Conservation (phyloP, 768 basidiomycete genomes). For the Plicaturopsis crispa region DNA sequence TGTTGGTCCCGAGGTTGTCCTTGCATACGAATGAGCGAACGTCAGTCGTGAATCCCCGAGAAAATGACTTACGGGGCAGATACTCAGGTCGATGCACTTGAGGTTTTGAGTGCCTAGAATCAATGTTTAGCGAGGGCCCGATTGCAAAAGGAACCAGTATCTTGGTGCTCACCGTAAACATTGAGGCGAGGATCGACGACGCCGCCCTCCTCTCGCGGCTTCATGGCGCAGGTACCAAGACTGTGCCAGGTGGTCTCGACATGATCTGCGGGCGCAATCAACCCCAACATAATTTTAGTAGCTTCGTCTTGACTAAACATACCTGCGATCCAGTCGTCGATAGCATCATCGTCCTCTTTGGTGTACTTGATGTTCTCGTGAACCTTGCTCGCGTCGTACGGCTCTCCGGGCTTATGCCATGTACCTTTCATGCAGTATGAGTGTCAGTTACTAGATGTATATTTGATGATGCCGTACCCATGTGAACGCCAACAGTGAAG, state of each 20-base stretch:
- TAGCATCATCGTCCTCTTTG: conserved; percentile 62
- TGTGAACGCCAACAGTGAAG: conserved; percentile 65
- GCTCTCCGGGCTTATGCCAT: conserved; percentile 56
- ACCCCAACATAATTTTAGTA: too few species aligned
- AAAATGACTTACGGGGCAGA: conserved; percentile 64
- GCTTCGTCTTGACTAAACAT: too few species aligned
- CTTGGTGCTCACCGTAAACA: conserved; percentile 35
- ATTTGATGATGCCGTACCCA: conserved; percentile 39
- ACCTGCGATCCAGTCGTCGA: conserved; percentile 60
- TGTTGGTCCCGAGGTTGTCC: conserved; percentile 70
- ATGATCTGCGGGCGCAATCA: too few species aligned
- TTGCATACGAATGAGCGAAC: conserved; percentile 13
- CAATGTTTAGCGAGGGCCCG: neutral
- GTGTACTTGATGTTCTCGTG: conserved; percentile 62
- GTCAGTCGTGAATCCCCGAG: neutral
- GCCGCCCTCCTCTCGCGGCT: conserved; percentile 57
- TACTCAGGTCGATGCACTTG: conserved; percentile 61
- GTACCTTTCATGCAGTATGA: too few species aligned
- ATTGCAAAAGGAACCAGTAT: too few species aligned
- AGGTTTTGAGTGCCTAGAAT: conserved; percentile 53
- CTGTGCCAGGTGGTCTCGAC: conserved; percentile 78
- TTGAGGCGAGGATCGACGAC: conserved; percentile 58
- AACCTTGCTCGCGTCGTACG: conserved; percentile 45
- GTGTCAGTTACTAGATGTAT: too few species aligned
- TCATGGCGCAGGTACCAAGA: conserved; percentile 55